These are phyloP conservation scores for Prunus mume DNA, from an alignment of 306 rosid species.

Conservation along the genomic window DNA sequence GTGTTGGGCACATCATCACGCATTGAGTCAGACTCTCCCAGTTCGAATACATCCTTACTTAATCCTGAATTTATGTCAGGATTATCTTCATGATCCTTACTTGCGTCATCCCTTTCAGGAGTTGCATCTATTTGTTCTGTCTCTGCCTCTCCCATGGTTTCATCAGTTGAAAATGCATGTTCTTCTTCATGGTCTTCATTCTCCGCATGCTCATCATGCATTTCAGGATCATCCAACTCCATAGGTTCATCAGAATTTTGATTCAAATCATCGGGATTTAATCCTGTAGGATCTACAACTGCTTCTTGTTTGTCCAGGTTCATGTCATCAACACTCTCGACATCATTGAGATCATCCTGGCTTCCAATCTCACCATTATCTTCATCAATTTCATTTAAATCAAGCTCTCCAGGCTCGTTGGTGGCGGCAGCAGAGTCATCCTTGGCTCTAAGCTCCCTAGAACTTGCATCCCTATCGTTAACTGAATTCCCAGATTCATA, in stretches of 20 bases:
- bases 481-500: conserved; percentile 74
- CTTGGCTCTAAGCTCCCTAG: conserved; percentile 76
- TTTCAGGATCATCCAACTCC: conserved; percentile 56
- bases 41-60: conserved; percentile 39
- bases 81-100: conserved; percentile 43
- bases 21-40: conserved; percentile 34
- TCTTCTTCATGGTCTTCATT: conserved; percentile 42
- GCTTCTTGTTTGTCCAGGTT: conserved; percentile 61
- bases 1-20: conserved; percentile 39
- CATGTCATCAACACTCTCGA: conserved; percentile 43
- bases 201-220: conserved; percentile 40
- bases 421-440: conserved; percentile 46
- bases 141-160: conserved; percentile 61
- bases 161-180: conserved; percentile 47
- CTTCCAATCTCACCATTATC: conserved; percentile 39
- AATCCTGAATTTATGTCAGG: conserved; percentile 38
- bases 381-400: conserved; percentile 43
- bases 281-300: conserved; percentile 49
- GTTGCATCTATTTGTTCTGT: conserved; percentile 42
- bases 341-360: conserved; percentile 39
- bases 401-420: conserved; percentile 49
- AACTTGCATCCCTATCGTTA: conserved; percentile 50
- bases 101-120: conserved; percentile 48
- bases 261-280: conserved; percentile 54
- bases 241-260: conserved; percentile 46